phyloP scores from a whole-genome alignment of 2,329 filamentous ascomycete species.

The Plenodomus lindquistii region DNA sequence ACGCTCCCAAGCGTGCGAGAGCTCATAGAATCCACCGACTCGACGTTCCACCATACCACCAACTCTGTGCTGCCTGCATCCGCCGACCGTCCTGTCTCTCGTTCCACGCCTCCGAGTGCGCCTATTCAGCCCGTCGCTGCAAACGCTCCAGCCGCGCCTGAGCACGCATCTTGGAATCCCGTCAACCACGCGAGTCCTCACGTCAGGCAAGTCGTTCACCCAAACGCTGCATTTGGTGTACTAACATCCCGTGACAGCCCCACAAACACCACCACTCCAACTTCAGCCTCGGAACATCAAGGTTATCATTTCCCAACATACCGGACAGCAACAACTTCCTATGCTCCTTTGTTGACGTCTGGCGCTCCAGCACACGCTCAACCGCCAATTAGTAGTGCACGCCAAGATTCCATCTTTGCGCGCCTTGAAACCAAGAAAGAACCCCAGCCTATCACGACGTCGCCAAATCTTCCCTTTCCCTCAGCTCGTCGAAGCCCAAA shows the following conservation, averaged over 20 bases:
- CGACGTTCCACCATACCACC: conserved; percentile 19
- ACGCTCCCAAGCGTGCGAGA: conserved; percentile 30
- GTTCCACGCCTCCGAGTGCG: conserved; percentile 5
- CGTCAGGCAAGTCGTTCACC: conserved; percentile 14
- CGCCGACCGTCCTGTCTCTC: conserved; percentile 11
- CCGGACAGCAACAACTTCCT: conserved; percentile 9
- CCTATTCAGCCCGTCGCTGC: conserved; percentile 3
- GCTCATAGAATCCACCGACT: conserved; percentile 23
- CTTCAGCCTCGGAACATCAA: conserved; percentile 9
- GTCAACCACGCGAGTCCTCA: conserved; percentile 21
- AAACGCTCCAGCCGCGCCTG: background rate
- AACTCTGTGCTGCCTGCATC: conserved; percentile 10
- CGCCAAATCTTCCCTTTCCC: conserved; percentile 15
- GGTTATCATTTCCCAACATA: conserved; percentile 4
- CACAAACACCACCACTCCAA: conserved; percentile 11
- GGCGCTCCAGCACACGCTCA: conserved; percentile 11
- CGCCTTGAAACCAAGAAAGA: conserved; percentile 20
- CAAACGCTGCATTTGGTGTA: conserved; percentile 2
- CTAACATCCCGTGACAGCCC: conserved; percentile 14
- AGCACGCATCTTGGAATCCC: conserved; percentile 11
- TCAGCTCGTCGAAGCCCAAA: conserved; percentile 16
- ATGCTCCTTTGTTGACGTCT: conserved; percentile 10
- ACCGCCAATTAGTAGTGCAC: conserved; percentile 7
- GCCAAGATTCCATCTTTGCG: conserved; percentile 29
- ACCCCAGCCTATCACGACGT: conserved; percentile 10